Percentiles rank a stretch among this genome's conserved stretches.
Conservation (phyloP, 306 rosid species). For the Ceratonia siliqua region DNA sequence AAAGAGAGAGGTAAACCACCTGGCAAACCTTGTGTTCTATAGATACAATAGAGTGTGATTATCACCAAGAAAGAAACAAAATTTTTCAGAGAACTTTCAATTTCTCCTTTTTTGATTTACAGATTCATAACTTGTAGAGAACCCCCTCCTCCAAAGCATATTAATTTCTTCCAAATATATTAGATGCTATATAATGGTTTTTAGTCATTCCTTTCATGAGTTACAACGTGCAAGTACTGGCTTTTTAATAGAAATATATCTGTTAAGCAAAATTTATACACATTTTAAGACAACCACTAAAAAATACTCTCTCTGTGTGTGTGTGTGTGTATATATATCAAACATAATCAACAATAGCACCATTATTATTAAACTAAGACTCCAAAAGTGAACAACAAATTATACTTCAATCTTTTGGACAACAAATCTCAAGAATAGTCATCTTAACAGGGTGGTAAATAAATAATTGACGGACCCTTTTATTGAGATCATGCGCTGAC, state of each 20-base stretch:
- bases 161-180: background rate
- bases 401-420: background rate
- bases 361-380: background rate
- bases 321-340: too few relatives aligned
- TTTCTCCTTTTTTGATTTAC: background rate
- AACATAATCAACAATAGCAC: background rate
- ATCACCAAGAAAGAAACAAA: background rate
- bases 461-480: constrained; percentile 4
- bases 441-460: background rate
- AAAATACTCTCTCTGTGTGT: background rate
- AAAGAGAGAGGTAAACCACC: background rate
- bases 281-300: background rate
- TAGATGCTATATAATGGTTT: background rate
- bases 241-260: background rate
- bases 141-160: background rate
- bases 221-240: background rate
- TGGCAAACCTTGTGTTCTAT: background rate
- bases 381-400: background rate
- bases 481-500: constrained; percentile 17
- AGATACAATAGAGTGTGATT: background rate
- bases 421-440: background rate
- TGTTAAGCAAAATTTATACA: background rate
- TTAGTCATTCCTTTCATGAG: background rate
- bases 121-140: background rate
- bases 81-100: background rate